A percentile compares a stretch with the other conserved stretches of the same genome.
phyloP scores from a whole-genome alignment of 257 asterid species.

The Jacaranda mimosifolia region DNA sequence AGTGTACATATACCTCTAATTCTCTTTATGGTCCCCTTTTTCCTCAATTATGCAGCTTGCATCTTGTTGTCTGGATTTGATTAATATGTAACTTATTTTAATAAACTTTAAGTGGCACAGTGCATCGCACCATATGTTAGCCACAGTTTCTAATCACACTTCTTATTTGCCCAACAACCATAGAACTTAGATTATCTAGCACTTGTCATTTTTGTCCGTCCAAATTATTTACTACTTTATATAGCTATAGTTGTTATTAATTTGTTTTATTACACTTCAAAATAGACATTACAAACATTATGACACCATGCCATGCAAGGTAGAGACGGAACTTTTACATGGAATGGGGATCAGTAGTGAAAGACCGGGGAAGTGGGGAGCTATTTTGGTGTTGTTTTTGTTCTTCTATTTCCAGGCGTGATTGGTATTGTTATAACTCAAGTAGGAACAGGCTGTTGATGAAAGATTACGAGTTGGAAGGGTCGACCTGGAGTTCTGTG shows the following conservation, averaged over 20 bases:
- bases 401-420: conserved; percentile 68
- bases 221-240: no score
- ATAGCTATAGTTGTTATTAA: no score
- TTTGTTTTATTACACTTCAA: no score
- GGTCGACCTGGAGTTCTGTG: conserved; percentile 79
- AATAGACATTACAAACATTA: no score
- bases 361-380: conserved; percentile 35
- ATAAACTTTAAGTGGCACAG: neutral
- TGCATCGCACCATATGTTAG: neutral
- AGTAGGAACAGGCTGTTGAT: conserved; percentile 58
- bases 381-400: conserved; percentile 81
- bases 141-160: no score
- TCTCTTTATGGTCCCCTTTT: neutral
- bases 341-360: no score
- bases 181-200: no score
- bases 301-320: no score
- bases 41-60: neutral
- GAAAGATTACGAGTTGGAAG: conserved; percentile 61
- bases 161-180: no score
- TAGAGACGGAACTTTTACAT: no score
- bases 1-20: no score
- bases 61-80: neutral
- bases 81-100: neutral
- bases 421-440: conserved; percentile 34
- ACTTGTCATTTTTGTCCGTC: no score